Evolutionary conservation across 768 basidiomycete species (phyloP).

Genomic region (Termitomyces sp.): DNA sequence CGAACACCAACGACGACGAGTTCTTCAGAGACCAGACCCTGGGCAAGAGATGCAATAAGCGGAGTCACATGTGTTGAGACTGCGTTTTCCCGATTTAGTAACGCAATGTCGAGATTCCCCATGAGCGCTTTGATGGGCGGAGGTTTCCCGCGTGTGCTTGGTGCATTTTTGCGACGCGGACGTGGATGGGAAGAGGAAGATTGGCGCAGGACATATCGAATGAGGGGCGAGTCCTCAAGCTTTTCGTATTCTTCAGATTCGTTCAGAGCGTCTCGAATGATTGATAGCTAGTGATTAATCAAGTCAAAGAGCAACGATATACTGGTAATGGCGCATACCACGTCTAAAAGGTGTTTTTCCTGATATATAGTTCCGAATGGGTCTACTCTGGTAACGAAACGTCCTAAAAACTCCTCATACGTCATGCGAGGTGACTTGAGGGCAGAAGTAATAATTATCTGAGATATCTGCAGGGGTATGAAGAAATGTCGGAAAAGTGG

Average conservation of each 20-base stretch:
- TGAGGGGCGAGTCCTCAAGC: constrained; percentile 18
- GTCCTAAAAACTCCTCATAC: constrained; percentile 28
- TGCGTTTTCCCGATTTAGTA: constrained; percentile 50
- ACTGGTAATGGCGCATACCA: constrained; percentile 18
- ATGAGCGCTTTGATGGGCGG: constrained; percentile 16
- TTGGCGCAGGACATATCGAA: constrained; percentile 21
- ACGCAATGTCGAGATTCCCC: constrained; percentile 49
- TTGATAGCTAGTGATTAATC: constrained; percentile 16
- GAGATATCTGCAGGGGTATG: constrained; percentile 42
- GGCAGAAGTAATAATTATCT: constrained; percentile 35
- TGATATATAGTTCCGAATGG: constrained; percentile 27
- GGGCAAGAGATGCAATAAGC: constrained; percentile 44
- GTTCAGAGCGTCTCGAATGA: constrained; percentile 25
- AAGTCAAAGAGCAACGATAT: background rate
- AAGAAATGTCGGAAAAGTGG: constrained; percentile 43
- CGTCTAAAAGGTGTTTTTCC: constrained; percentile 26
- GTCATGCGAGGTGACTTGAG: constrained; percentile 22
- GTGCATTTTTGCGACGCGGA: constrained; percentile 1
- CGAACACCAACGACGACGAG: constrained; percentile 48
- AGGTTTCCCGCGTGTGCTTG: constrained; percentile 8
- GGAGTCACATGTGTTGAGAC: constrained; percentile 60
- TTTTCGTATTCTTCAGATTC: constrained; percentile 15
- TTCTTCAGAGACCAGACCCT: constrained; percentile 46
- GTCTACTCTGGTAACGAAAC: constrained; percentile 27
- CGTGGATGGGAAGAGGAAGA: constrained; percentile 8